Evolutionary conservation across 1,284 basidiomycete genomes (phyloP).

Genomic region (Hymenochaete sp.): DNA sequence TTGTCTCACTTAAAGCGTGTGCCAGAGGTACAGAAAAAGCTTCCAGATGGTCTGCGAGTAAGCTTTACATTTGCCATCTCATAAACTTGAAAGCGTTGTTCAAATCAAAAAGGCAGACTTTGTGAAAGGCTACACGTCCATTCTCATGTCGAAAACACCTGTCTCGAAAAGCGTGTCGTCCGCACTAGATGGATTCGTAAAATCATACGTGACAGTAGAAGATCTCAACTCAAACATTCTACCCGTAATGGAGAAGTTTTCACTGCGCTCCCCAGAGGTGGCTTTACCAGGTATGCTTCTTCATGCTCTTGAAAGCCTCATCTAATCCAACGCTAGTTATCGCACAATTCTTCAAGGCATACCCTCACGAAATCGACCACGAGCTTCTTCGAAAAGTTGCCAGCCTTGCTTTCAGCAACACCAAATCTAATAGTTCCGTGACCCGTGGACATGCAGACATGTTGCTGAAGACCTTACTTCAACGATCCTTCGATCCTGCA

Average conservation of each 20-base stretch:
- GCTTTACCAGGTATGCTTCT: conserved; percentile 45
- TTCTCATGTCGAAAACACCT: conserved; percentile 50
- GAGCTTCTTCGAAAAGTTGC: conserved; percentile 25
- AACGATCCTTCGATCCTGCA: conserved; percentile 27
- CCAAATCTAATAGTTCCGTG: conserved; percentile 69
- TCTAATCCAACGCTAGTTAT: conserved; percentile 33
- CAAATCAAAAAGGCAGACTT: conserved; percentile 44
- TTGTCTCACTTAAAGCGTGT: conserved; percentile 49
- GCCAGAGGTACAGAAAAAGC: conserved; percentile 25
- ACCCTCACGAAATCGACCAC: conserved; percentile 43
- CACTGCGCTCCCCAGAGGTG: conserved; percentile 67
- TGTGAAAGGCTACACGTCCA: conserved; percentile 38
- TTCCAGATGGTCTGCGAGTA: conserved; percentile 40
- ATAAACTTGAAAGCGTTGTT: conserved; percentile 2
- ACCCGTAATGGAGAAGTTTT: conserved; percentile 63
- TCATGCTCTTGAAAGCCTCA: conserved; percentile 1
- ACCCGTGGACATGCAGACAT: conserved; percentile 52
- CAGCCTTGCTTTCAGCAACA: conserved; percentile 43
- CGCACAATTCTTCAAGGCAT: conserved; percentile 47
- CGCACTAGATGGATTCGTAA: conserved; percentile 55
- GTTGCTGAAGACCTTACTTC: conserved; percentile 53
- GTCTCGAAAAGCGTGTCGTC: conserved; percentile 45
- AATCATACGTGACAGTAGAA: conserved; percentile 37
- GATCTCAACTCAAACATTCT: conserved; percentile 47
- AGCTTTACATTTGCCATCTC: conserved; percentile 10